Base-by-base conservation (phyloP, 2,329 filamentous ascomycete genomes). In the Daldinia sp. region DNA sequence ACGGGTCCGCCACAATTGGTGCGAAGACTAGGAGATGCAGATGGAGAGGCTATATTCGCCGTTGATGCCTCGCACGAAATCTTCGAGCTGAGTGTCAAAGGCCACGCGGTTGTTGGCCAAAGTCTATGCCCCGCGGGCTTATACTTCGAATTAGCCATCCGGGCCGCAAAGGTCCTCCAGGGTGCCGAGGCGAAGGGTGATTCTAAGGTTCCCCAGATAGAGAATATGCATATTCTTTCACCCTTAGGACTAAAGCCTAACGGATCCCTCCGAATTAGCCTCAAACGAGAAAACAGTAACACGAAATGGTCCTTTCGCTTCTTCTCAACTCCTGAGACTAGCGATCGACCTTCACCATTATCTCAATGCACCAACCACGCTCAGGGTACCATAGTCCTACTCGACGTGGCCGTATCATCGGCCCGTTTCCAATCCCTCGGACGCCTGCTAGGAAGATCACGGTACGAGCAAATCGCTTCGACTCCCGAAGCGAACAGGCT, bases 131-230 rank as follows among this genome's bases (percentile, higher is more conserved):
- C 71, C 3, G 68, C 71, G 21, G 66, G 70, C 11, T 53, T 73
- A 52, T 73, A 72, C 58, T 64, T 72, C 51, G 71, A 73, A 21
- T 52, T 61, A n/a, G 70, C 57, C 4, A 65, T 64, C 9, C 71
- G 68, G 43, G 68, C 69, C n/a, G 54, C 54, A 2, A 34, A 50
- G 34, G n/a, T n/a, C 1, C 41, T 58, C 9, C 39, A 49, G 17
- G 29, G 49, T 9, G 35, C 37, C 3, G 37, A 30, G 7, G 23
- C 19, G 8, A 56, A 55, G 43, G 32, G n/a, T 9, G 35, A 9
- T 8, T 37, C 50, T n/a, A 37, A 61, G 35, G 58, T 56, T 9
- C 58, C 58, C n/a, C 47, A 52, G 5, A 57, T 57, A 10, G 52
- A 57, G 39, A 48, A 56, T 21, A 55, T 60, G 55, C 43, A 61